Conservation (phyloP, 2,329 filamentous ascomycete genomes). For the Stromatinia cepivora region DNA sequence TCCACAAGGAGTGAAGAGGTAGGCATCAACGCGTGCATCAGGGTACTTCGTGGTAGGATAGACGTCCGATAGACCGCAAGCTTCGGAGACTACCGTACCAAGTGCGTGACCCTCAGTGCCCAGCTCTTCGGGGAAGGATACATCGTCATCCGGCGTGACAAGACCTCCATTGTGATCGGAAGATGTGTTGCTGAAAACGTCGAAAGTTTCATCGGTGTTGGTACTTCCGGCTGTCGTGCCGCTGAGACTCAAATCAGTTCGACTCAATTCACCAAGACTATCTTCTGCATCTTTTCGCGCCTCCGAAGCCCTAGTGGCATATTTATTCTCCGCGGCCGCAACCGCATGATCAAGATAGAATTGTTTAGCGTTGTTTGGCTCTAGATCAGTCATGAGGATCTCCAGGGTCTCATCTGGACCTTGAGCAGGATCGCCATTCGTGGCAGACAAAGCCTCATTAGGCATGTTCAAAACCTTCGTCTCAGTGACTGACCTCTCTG, state of each 20-base stretch:
- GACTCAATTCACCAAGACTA: constrained; percentile 60
- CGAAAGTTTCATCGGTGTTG: constrained; percentile 61
- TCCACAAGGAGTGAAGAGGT: constrained; percentile 93
- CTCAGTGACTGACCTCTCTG: constrained; percentile 45
- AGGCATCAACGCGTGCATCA: constrained; percentile 90
- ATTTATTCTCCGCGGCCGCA: constrained; percentile 82
- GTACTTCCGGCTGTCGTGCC: constrained; percentile 44
- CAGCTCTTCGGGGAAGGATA: constrained; percentile 67
- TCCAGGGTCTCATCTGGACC: constrained; percentile 71
- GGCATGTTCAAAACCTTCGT: constrained; percentile 42
- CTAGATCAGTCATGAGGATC: constrained; percentile 71
- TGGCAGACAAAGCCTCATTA: constrained; percentile 39
- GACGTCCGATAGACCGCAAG: constrained; percentile 83
- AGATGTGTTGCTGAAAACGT: constrained; percentile 78
- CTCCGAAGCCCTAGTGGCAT: constrained; percentile 65
- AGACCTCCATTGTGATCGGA: constrained; percentile 61
- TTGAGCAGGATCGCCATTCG: constrained; percentile 35
- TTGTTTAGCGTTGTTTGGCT: constrained; percentile 67
- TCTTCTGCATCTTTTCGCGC: constrained; percentile 60
- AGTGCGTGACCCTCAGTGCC: constrained; percentile 93
- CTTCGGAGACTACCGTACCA: constrained; percentile 87
- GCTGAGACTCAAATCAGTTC: constrained; percentile 44
- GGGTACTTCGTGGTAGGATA: constrained; percentile 87
- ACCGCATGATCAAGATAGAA: constrained; percentile 80
- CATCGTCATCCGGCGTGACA: constrained; percentile 57